Conservation (phyloP, 495 filamentous ascomycete genomes). For the Xylaria cubensis region DNA sequence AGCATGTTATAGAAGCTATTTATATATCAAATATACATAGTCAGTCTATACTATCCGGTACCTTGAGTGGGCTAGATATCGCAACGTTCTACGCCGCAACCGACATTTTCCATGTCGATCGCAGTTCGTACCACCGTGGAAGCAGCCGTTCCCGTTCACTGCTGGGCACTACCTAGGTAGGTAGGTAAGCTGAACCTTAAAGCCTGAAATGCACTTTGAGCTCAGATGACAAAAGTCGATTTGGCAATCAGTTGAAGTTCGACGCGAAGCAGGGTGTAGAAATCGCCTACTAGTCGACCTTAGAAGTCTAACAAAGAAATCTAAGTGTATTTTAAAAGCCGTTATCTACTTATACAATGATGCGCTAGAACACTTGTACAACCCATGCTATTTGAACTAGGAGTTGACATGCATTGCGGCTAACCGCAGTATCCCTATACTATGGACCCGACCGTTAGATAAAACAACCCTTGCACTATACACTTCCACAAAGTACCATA, state of each 20-base stretch:
- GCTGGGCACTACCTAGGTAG: not conserved
- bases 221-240: not conserved
- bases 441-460: not conserved
- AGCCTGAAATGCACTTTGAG: not conserved
- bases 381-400: not conserved
- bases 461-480: not conserved
- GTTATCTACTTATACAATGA: not conserved
- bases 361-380: not conserved
- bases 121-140: not conserved
- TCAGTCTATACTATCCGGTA: not conserved
- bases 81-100: not conserved
- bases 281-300: not conserved
- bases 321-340: not conserved
- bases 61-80: not conserved
- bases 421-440: not conserved
- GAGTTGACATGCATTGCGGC: slow-evolving; percentile 2
- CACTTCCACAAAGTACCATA: not conserved
- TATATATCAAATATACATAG: not conserved
- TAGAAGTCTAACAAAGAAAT: not conserved
- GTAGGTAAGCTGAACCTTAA: not conserved
- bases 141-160: not conserved
- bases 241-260: not conserved
- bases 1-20: not conserved
- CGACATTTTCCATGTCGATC: not conserved
- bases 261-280: not conserved